Evolutionary conservation across 2,329 filamentous ascomycete species (phyloP).

Genomic region (Talaromyces rugulosus): DNA sequence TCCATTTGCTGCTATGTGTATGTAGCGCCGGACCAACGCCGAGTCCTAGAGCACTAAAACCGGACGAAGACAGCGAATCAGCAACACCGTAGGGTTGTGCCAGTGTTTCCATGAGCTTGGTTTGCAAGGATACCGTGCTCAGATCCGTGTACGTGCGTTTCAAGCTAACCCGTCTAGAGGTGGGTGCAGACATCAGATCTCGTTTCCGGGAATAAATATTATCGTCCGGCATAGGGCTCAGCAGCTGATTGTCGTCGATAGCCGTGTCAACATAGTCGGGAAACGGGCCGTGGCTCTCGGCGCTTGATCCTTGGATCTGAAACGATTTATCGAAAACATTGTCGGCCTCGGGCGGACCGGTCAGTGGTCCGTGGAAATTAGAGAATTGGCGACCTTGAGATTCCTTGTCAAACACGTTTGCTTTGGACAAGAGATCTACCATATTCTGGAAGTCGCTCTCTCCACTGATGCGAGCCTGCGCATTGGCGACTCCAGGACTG

Average conservation of each 20-base stretch:
- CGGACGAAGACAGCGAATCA: conserved; percentile 42
- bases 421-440: conserved; percentile 80
- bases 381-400: conserved; percentile 43
- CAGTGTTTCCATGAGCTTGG: conserved; percentile 78
- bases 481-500: conserved; percentile 72
- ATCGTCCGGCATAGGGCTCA: conserved; percentile 29
- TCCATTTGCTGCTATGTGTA: conserved; percentile 84
- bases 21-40: conserved; percentile 60
- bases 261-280: conserved; percentile 15
- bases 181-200: conserved; percentile 42
- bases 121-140: conserved; percentile 67
- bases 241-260: conserved; percentile 21
- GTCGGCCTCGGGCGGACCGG: conserved; percentile 70
- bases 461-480: conserved; percentile 75
- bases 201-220: conserved; percentile 25
- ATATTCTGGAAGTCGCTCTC: conserved; percentile 86
- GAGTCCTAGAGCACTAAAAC: conserved; percentile 31
- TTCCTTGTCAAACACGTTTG: conserved; percentile 69
- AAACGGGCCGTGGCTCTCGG: conserved; percentile 14
- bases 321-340: conserved; percentile 88
- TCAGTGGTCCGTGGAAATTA: conserved; percentile 61
- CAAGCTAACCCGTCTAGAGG: conserved; percentile 62
- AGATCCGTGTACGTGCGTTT: conserved; percentile 89
- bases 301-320: conserved; percentile 34
- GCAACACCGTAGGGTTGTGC: conserved; percentile 70